These are phyloP conservation scores for Cyanidium caldarium DNA, from an alignment of 23 red algal species.

Conservation along the genomic window DNA sequence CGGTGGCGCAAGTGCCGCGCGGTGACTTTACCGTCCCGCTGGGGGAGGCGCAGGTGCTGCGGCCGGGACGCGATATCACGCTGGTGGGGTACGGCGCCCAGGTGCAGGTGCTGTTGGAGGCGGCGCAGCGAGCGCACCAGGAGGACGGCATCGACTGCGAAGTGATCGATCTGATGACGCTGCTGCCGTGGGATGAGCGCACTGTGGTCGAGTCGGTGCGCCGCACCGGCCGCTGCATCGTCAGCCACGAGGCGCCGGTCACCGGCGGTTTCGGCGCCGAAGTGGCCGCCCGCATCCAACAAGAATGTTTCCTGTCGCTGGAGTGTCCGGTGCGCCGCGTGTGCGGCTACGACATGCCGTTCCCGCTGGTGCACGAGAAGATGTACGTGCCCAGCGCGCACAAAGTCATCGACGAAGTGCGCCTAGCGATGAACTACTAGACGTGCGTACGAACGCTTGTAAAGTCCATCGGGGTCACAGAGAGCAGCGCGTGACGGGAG, in stretches of 20 bases:
- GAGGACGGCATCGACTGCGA: conserved; percentile 18
- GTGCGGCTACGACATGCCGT: conserved; percentile 41
- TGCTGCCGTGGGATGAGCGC: conserved; percentile 42
- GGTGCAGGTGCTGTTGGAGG: conserved; percentile 18
- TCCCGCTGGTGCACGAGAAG: conserved; percentile 43
- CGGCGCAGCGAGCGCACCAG: conserved; percentile 9
- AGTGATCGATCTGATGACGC: conserved; percentile 33
- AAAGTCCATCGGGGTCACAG: too few relatives aligned
- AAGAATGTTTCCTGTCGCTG: conserved; percentile 28
- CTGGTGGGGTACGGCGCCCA: conserved; percentile 34
- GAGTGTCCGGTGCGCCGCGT: conserved; percentile 32
- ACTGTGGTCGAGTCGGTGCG: conserved; percentile 22
- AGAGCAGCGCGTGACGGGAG: too few relatives aligned
- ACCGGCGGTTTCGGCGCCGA: conserved; percentile 45
- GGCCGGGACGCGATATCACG: conserved; percentile 25
- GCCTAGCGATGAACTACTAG: conserved; percentile 5
- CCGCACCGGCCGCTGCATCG: conserved; percentile 22
- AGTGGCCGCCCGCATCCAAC: conserved; percentile 29
- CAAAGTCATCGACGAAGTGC: conserved; percentile 2
- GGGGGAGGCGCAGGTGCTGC: conserved; percentile 19
- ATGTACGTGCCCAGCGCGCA: conserved; percentile 23
- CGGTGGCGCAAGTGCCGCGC: conserved; percentile 17
- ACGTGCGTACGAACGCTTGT: too few relatives aligned
- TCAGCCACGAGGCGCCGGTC: conserved; percentile 36
- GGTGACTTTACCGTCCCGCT: conserved; percentile 21